A percentile compares a stretch with the other conserved stretches of the same genome.
phyloP scores from a whole-genome alignment of 371 early-diverging fungal species.

The Mucor piriformis region DNA sequence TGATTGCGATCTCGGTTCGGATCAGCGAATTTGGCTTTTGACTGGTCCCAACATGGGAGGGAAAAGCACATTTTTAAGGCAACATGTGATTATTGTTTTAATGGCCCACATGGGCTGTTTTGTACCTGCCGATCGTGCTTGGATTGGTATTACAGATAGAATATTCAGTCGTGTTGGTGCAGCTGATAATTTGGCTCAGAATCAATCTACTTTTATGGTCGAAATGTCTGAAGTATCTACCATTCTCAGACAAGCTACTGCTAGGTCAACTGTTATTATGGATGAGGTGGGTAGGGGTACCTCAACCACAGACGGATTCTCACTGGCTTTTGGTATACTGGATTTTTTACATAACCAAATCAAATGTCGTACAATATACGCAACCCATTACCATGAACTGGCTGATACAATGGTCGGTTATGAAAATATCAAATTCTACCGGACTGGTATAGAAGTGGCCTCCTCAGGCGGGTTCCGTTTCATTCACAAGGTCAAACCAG shows the following conservation, averaged over 20 bases:
- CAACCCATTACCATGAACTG: conserved; percentile 96
- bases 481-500: conserved; percentile 61
- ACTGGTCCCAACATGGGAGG: conserved; percentile 98
- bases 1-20: conserved; percentile 62
- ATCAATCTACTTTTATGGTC: conserved; percentile 98
- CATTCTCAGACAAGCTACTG: conserved; percentile 83
- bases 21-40: conserved; percentile 53
- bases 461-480: conserved; percentile 56
- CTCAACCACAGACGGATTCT: conserved; percentile 88
- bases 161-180: conserved; percentile 89
- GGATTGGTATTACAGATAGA: conserved; percentile 86
- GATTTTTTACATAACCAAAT: conserved; percentile 68
- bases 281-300: conserved; percentile 99
- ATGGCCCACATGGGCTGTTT: conserved; percentile 94
- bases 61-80: conserved; percentile 91
- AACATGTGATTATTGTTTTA: conserved; percentile 80
- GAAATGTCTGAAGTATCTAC: conserved; percentile 97
- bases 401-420: conserved; percentile 39
- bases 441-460: conserved; percentile 57
- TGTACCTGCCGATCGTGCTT: conserved; percentile 88
- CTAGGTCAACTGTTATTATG: conserved; percentile 87
- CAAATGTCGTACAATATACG: conserved; percentile 79
- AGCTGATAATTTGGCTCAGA: conserved; percentile 75
- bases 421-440: conserved; percentile 50
- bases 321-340: conserved; percentile 90